Evolutionary conservation across 1,284 basidiomycete genomes (phyloP), one percentile per base, ranked within the genome.

Genomic region (Austroboletus rostrupii): DNA sequence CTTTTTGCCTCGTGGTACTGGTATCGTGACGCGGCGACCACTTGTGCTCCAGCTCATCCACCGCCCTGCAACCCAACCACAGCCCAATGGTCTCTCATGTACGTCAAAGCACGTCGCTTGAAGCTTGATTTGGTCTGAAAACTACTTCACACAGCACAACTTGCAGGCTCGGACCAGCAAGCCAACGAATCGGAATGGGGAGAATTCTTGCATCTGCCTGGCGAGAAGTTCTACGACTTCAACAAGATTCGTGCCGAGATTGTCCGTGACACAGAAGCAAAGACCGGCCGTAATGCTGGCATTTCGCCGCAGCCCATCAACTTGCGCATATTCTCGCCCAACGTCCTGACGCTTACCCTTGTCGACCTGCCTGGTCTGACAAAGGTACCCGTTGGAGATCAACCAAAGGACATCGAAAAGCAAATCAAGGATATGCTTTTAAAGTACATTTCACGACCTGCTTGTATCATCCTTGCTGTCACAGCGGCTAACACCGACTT

Each of bases 181-280:
- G 90, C 86, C 66, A 97, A 94, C 69, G 76, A 84, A 53, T 85
- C 97, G 62, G 96, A 98, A 72, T 99, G 96, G 96, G 96, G 95
- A 65, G 96, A 99, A 73, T 99, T 99, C 77, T 75, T 98, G 40
- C 93, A 97, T 68, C 79, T 97, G 42, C 94, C 96, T 0, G 90
- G 90, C 49, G 91, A 98, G 73, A 98, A 98, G 73, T 97, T 98
- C 75, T 88, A 87, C 69, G 96, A 99, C 74, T 99, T 99, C 73
- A 78, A 84, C 74, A 96, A 97, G 78, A 97, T 98, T 66, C 80
- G 95, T 55, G 91, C 90, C 43, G 96, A 99, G 73, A 99, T 99
- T 61, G 82, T 97, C 31, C 85, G 87, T 54, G 96, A 99, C 68
- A 99, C 96, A 1, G 96, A 98, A 66, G 89, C 91, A 53, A 97